These are phyloP conservation scores for Aureobasidium lini DNA, from an alignment of 2,329 filamentous ascomycete genomes.

Conservation along the genomic window DNA sequence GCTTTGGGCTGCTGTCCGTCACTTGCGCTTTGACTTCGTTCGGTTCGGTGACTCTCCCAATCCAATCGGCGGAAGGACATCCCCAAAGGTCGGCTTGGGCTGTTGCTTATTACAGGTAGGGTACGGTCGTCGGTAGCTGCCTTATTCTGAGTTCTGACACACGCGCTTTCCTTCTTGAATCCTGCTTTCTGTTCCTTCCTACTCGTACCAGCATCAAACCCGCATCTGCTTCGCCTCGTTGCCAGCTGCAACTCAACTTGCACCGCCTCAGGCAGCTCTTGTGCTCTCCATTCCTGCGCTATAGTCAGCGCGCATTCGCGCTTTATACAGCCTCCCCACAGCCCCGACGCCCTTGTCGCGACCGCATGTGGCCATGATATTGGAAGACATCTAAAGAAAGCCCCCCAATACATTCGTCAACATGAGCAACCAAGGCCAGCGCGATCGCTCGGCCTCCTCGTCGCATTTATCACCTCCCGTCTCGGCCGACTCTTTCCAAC, in stretches of 20 bases:
- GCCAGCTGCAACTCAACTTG: not conserved
- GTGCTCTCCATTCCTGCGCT: not conserved
- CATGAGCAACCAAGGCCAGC: slow-evolving; percentile 10
- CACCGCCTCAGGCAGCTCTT: slow-evolving; percentile 7
- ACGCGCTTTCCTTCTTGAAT: not conserved
- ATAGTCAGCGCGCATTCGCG: not conserved
- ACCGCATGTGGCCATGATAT: slow-evolving; percentile 5
- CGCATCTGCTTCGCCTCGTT: not conserved
- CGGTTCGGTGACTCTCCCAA: not conserved
- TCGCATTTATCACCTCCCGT: slow-evolving; percentile 5
- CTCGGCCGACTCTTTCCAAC: slow-evolving; percentile 3
- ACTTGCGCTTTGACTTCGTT: slow-evolving; percentile 2
- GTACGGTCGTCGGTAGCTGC: slow-evolving; percentile 3
- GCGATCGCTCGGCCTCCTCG: slow-evolving; percentile 7
- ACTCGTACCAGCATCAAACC: not conserved
- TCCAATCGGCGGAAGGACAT: slow-evolving; percentile 10
- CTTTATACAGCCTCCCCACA: slow-evolving; percentile 12
- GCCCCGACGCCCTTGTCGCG: slow-evolving; percentile 10
- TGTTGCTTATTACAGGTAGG: slow-evolving; percentile 6
- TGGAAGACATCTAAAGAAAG: slow-evolving; percentile 6
- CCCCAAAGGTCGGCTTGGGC: not conserved
- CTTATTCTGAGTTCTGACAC: slow-evolving; percentile 8
- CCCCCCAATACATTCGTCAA: not conserved
- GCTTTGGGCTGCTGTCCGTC: not conserved
- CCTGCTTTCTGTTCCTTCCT: slow-evolving; percentile 7